A percentile compares a stretch with the other conserved stretches of the same genome.
Evolutionary conservation across 495 filamentous ascomycete species (phyloP).

Genomic region (Neurospora sp.): DNA sequence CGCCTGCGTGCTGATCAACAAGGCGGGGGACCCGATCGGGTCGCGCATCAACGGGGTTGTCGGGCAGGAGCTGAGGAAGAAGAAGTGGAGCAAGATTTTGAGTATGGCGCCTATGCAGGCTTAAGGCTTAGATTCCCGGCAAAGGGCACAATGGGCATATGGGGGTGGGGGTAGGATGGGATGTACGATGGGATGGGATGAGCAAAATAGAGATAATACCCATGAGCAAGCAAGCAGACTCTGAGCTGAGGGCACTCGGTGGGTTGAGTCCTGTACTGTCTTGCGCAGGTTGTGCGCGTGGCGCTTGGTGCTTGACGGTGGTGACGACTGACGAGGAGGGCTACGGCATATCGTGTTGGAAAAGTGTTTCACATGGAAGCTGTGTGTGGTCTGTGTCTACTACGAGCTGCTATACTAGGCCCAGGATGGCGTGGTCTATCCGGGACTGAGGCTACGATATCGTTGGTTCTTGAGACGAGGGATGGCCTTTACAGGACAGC

Average conservation of each 20-base stretch:
- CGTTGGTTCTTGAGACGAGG: neutral
- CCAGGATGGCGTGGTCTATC: neutral
- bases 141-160: too few relatives aligned
- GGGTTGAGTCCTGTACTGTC: too few relatives aligned
- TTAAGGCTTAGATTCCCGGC: slow-evolving; percentile 56
- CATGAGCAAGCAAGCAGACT: too few relatives aligned
- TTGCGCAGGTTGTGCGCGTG: too few relatives aligned
- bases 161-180: too few relatives aligned
- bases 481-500: neutral
- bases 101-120: slow-evolving; percentile 90
- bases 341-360: neutral
- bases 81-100: slow-evolving; percentile 95
- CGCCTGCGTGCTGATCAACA: slow-evolving; percentile 95
- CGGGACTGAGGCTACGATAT: neutral
- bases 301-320: too few relatives aligned
- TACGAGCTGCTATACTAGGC: neutral
- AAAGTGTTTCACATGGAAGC: neutral
- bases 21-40: slow-evolving; percentile 90
- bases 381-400: neutral
- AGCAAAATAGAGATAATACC: too few relatives aligned
- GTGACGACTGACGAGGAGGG: neutral
- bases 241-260: too few relatives aligned
- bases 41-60: slow-evolving; percentile 86
- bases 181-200: too few relatives aligned
- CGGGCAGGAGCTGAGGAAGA: slow-evolving; percentile 73